Conservation (phyloP, 129 eudicot species). For the Smallanthus sonchifolius region DNA sequence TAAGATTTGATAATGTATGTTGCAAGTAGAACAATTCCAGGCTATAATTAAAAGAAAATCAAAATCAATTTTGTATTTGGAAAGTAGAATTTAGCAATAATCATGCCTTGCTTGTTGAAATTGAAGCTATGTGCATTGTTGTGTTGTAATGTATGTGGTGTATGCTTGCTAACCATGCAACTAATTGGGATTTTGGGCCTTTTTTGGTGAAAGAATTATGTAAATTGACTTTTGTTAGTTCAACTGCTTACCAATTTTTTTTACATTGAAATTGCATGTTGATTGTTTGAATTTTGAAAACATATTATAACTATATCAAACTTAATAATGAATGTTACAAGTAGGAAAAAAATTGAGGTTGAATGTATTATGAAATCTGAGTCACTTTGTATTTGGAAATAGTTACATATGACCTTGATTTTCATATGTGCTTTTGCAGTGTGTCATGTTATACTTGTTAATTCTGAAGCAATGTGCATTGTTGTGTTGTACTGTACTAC, state of each 20-base stretch:
- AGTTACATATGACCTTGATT: conserved; percentile 10
- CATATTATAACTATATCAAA: neutral
- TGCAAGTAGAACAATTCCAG: conserved; percentile 1
- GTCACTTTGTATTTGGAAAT: conserved; percentile 7
- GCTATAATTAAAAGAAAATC: neutral
- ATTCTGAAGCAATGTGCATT: conserved; percentile 3
- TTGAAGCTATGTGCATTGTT: neutral
- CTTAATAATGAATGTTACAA: neutral
- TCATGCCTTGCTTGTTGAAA: neutral
- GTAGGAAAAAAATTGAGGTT: conserved; percentile 6
- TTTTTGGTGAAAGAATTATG: conserved; percentile 15
- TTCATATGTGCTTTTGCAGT: conserved; percentile 7
- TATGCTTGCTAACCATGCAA: conserved; percentile 11
- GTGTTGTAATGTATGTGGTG: neutral
- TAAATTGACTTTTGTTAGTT: neutral
- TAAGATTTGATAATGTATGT: neutral
- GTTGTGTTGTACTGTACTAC: conserved; percentile 10
- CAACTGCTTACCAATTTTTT: conserved; percentile 5
- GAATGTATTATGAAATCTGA: neutral
- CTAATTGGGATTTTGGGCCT: neutral
- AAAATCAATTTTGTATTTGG: conserved; percentile 16
- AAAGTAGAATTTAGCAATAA: neutral
- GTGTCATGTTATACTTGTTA: conserved; percentile 1
- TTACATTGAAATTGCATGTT: neutral
- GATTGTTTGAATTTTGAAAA: neutral